A percentile compares a stretch with the other conserved stretches of the same genome.
phyloP scores from a whole-genome alignment of 768 basidiomycete species.

The Daedalea quercina region DNA sequence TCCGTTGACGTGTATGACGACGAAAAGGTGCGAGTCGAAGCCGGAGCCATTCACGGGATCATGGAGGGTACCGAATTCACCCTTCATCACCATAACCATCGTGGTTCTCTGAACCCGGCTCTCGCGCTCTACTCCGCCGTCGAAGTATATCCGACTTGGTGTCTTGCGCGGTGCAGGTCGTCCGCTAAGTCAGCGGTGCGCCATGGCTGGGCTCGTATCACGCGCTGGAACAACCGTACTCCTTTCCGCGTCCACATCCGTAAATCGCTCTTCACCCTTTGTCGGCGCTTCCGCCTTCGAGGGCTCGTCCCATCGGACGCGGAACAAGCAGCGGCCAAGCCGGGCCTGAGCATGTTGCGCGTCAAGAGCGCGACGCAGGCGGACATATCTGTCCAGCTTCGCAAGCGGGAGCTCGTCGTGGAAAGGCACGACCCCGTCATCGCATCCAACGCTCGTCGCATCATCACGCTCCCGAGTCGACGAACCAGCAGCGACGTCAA shows the following conservation, averaged over 20 bases:
- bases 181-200: constrained; percentile 23
- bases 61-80: constrained; percentile 57
- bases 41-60: constrained; percentile 58
- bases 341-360: constrained; percentile 39
- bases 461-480: constrained; percentile 32
- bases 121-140: constrained; percentile 44
- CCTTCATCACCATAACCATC: constrained; percentile 54
- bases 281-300: constrained; percentile 38
- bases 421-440: constrained; percentile 40
- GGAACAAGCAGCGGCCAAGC: constrained; percentile 27
- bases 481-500: constrained; percentile 29
- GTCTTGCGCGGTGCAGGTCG: constrained; percentile 38
- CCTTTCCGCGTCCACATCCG: constrained; percentile 51
- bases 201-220: constrained; percentile 48
- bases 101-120: constrained; percentile 49
- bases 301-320: constrained; percentile 28
- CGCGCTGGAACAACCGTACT: constrained; percentile 46
- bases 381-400: constrained; percentile 44
- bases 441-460: constrained; percentile 27
- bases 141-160: constrained; percentile 55
- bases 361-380: constrained; percentile 38
- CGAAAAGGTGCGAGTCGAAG: constrained; percentile 41
- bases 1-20: constrained; percentile 31
- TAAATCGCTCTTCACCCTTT: constrained; percentile 38
- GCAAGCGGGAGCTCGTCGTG: constrained; percentile 32